Conservation (phyloP, 768 basidiomycete species). For the Mycena vitilis region DNA sequence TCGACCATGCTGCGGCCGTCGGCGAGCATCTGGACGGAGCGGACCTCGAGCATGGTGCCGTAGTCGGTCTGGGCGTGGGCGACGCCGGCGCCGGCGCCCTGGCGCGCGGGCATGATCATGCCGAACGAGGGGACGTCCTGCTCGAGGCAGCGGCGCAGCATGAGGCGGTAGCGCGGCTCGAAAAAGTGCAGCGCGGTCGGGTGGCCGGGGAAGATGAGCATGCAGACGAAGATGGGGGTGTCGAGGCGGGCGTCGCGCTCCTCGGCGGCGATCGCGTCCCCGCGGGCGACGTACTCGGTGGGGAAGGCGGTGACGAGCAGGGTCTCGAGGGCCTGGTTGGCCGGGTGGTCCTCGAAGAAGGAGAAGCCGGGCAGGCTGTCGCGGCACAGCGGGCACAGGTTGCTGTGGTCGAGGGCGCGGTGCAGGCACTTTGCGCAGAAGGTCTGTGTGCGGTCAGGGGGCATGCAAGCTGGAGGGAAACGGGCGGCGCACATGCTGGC, state of each 20-base stretch:
- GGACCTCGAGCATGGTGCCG: slow-evolving; percentile 95
- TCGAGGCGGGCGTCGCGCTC: slow-evolving; percentile 83
- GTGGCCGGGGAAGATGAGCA: slow-evolving; percentile 91
- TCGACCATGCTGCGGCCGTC: slow-evolving; percentile 92
- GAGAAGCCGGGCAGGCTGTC: slow-evolving; percentile 77
- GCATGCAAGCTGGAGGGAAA: no score
- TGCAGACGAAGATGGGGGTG: slow-evolving; percentile 92
- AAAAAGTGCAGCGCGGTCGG: slow-evolving; percentile 93
- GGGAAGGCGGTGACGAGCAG: slow-evolving; percentile 82
- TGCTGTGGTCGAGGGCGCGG: slow-evolving; percentile 88
- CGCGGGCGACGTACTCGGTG: slow-evolving; percentile 68
- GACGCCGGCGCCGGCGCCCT: slow-evolving; percentile 53
- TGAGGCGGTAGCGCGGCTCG: slow-evolving; percentile 94
- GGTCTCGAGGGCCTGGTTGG: slow-evolving; percentile 77
- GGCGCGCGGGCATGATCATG: slow-evolving; percentile 84
- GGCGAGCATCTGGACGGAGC: slow-evolving; percentile 84
- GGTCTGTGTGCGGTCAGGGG: slow-evolving; percentile 61
- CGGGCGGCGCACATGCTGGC: slow-evolving; percentile 92
- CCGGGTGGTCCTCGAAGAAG: slow-evolving; percentile 84
- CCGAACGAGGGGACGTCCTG: slow-evolving; percentile 84
- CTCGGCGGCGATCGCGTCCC: slow-evolving; percentile 73
- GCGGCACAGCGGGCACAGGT: slow-evolving; percentile 88
- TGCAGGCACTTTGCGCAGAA: slow-evolving; percentile 93
- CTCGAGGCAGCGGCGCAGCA: slow-evolving; percentile 96
- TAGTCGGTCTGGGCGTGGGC: slow-evolving; percentile 67